Conservation (phyloP, 202 grass and related monocot species). For the Bolboschoenoplectus hybrid region DNA sequence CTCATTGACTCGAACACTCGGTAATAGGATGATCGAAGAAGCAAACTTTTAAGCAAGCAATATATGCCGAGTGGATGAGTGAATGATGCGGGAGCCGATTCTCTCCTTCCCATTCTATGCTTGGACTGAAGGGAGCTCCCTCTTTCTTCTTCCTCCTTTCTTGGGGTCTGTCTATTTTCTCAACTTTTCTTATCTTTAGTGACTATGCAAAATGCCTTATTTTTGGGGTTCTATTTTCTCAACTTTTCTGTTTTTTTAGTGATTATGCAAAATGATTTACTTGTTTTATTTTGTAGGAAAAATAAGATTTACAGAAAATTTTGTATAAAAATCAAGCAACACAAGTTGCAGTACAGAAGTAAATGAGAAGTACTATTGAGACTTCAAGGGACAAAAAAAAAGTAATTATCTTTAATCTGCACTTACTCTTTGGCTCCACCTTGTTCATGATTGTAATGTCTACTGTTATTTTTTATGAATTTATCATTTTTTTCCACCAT, state of each 20-base stretch:
- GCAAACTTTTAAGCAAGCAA: background rate
- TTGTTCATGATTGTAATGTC: background rate
- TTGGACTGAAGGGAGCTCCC: conserved; percentile 97
- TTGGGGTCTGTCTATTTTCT: background rate
- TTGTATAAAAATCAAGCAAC: background rate
- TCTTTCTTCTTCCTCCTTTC: conserved; percentile 41
- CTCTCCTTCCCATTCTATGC: conserved; percentile 70
- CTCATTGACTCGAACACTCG: conserved; percentile 72
- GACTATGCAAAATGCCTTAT: background rate
- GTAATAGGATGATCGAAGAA: conserved; percentile 19
- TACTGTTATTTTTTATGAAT: background rate
- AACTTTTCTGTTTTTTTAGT: background rate
- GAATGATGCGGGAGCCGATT: conserved; percentile 87
- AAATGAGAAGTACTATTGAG: background rate
- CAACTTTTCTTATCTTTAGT: background rate
- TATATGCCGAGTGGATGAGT: conserved; percentile 53
- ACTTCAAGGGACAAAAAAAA: background rate
- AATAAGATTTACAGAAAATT: background rate
- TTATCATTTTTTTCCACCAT: background rate
- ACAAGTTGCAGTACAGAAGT: background rate
- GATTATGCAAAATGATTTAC: background rate
- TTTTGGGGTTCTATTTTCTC: background rate
- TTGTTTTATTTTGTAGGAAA: background rate
- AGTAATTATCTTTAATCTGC: background rate
- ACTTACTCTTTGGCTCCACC: background rate